phyloP scores from a whole-genome alignment of 1,139 yeast genomes.

The Blastobotrys proliferans region DNA sequence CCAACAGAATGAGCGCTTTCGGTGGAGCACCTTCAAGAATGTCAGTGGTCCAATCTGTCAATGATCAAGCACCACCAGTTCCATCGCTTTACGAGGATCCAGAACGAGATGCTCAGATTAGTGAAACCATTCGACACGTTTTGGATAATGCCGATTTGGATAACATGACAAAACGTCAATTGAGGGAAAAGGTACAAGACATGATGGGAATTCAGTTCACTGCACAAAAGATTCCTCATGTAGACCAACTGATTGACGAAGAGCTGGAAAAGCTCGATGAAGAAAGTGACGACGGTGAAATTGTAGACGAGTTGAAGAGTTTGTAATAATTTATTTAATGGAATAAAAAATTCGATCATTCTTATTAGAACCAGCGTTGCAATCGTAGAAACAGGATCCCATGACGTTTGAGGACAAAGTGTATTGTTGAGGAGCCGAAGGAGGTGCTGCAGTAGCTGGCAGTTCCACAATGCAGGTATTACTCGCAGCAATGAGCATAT shows the following conservation, averaged over 20 bases:
- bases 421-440: no score
- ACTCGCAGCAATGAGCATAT: no score
- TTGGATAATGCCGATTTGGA: constrained; percentile 35
- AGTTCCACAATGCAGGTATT: no score
- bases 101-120: constrained; percentile 22
- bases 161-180: constrained; percentile 36
- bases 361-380: neutral
- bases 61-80: constrained; percentile 5
- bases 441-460: no score
- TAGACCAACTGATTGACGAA: constrained; percentile 36
- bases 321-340: neutral
- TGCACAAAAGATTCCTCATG: constrained; percentile 30
- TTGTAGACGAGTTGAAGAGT: constrained; percentile 3
- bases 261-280: constrained; percentile 33
- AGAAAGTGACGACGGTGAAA: constrained; percentile 17
- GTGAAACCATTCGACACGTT: constrained; percentile 31
- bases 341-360: neutral
- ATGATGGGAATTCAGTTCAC: constrained; percentile 34
- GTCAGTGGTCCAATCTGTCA: neutral
- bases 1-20: constrained; percentile 4
- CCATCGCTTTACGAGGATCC: constrained; percentile 20
- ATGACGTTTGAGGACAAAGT: neutral
- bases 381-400: no score
- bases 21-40: neutral
- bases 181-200: constrained; percentile 37